Base-by-base conservation (phyloP, 352 stramenopile genomes). In the Globisporangium splendens region DNA sequence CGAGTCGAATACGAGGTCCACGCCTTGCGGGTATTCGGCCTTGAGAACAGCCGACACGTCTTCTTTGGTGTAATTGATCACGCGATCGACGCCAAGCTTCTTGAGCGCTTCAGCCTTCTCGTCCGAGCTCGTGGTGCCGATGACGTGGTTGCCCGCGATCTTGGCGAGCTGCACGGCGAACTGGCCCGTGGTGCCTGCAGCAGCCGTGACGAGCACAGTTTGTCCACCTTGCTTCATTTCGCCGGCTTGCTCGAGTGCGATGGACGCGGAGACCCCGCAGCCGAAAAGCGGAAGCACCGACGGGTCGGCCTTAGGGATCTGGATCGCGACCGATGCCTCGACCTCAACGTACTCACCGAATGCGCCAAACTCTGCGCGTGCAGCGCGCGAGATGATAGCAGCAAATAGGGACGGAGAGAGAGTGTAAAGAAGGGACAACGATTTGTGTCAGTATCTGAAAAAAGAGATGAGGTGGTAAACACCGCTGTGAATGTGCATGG, bases 21-120 rank as follows among this genome's bases (percentile, higher is more conserved):
- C 60, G 8, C 76, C 76, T 41, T 84, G 74, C 21, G 77, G 76
- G 68, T 92, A 79, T 77, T 89, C 79, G 12, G 70, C 77, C 72
- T 86, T 80, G 11, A 88, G 64, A 68, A 83, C 73, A 31, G 78
- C 57, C 33, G 50, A 60, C 22, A 88, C 59, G 33, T 73, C 74
- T 48, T 89, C 77, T 65, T 92, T 77, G n/a, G 72, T 89, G 72
- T 97, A 97, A 63, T 96, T 89, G 47, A 97, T 88, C 61, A 94
- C 72, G 42, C 87, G 79, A 57, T 93, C 79, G 46, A 67, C 81
- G 51, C 81, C 87, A 14, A 89, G 66, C 21, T 63, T 70, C 56
- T 74, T 73, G 50, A 96, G 73, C 54, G 93, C 79, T 17, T 84
- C 83, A 20, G 73, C 87, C 69, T 96, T 97, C 46, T 91, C 89